Evolutionary conservation across 441 rosid genomes (phyloP), one percentile per base, ranked within the genome.

Genomic region (Gossypium davidsonii): DNA sequence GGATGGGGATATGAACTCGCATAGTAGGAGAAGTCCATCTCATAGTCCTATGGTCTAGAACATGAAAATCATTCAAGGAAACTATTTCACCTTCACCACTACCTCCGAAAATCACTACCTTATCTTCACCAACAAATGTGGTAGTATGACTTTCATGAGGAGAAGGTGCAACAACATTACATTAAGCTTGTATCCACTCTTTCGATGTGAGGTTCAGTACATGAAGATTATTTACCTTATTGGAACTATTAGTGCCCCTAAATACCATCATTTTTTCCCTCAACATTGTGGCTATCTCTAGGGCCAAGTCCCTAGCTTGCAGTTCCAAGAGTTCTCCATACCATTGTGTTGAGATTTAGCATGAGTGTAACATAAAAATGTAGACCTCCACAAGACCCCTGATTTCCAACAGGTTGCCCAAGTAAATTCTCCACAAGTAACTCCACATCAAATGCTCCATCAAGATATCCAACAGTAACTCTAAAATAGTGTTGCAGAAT

Each of bases 81-180:
- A 89, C 87, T 9, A 79, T 89, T 72, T 83, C 88, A 1, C 96
- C 91, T 80, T 90, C 90, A 39, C 96, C 96, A 39, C 93, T 90
- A 1, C 93, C 93, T 42, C 91, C 90, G 15, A 90, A 90, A 37
- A 90, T 65, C 70, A 89, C 81, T 63, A 90, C 74, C 74, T 73
- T 86, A 44, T 79, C 85, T 9, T 80, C 85, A 9, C 80, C 85
- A 37, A 83, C 20, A 9, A 90, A 83, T 0, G 96, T 87, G 15
- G 93, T 91, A 2, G 96, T 83, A 84, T 89, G 93, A 52, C 91
- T 87, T 75, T 90, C 96, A 0, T 91, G 90, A 49, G 93, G 88
- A 2, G 85, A 85, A 0, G 96, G 93, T 0, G 87, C 84, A 51
- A 62, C 58, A 6, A 93, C 96, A 10, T 56, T 57, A 62, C 77